Evolutionary conservation across 768 basidiomycete species (phyloP), one percentile per base, ranked within the genome.

Genomic region (Candolleomyces aberdarensis): DNA sequence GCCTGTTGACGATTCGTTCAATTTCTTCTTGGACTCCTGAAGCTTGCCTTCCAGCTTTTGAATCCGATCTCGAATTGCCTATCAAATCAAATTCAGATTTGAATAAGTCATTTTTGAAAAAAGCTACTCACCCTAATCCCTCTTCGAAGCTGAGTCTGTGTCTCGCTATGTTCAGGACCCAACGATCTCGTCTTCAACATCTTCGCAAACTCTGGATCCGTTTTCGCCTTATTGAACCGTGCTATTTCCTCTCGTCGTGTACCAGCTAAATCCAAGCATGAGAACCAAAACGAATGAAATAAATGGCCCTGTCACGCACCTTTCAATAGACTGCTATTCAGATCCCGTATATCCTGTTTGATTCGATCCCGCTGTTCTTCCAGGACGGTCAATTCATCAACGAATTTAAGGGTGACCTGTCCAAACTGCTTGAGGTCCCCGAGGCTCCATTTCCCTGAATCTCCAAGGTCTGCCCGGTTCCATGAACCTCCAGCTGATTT

Each of bases 111-210:
- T 7, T 26, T 26, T 39, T 26, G 15, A 55, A 50, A 36, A 17
- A 15, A 57, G 14, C 31, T 44, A 74, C 85, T 47, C 65, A 93
- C 94, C 69, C 88, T 78, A 41, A 92, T 85, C 63, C 81, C 79
- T 64, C 87, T 84, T 36, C 94, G 81, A 29, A 98, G 75, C 58
- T 87, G 85, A 1, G 80, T 83, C 69, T 96, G 95, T 1, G 85
- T 88, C 69, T 96, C 94, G 14, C 87, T 78, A 68, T 94, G 89
- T 67, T 98, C 94, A 0, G 96, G 94, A 13, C 89, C 89, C n/a
- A 95, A 74, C n/a, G 88, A 86, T 51, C 90, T 81, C 3, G 85
- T 77, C 67, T 84, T 86, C 57, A 92, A 74, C 78, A 89, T 84
- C 67, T 85, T 88, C 10, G 86, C 83, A 70, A 96, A 92, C 58